These are phyloP conservation scores for Xylariaceae sp. DNA, from an alignment of 2,329 filamentous ascomycete species.

Conservation along the genomic window DNA sequence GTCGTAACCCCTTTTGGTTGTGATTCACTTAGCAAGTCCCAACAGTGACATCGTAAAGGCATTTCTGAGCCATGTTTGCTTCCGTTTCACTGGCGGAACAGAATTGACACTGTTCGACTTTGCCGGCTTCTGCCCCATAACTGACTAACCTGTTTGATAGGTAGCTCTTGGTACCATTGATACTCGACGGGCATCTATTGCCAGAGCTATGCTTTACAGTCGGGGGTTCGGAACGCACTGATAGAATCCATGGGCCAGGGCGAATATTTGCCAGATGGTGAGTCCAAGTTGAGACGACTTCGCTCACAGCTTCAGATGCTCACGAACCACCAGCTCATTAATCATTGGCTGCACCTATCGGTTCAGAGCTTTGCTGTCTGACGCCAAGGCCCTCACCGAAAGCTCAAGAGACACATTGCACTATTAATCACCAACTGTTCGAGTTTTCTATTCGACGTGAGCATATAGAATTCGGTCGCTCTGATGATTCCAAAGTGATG, in stretches of 20 bases:
- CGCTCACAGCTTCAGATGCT: neutral
- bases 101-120: neutral
- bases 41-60: slow-evolving; percentile 55
- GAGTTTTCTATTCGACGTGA: too few species aligned
- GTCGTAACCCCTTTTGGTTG: slow-evolving; percentile 42
- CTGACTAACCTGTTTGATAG: neutral
- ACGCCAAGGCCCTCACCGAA: neutral
- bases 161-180: neutral
- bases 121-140: neutral
- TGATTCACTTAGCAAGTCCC: slow-evolving; percentile 27
- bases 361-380: neutral
- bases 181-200: neutral
- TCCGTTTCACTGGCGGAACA: neutral
- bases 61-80: slow-evolving; percentile 53
- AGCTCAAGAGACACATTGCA: too few species aligned
- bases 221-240: neutral
- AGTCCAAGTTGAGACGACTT: neutral
- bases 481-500: too few species aligned
- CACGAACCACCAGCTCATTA: neutral
- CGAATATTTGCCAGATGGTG: neutral
- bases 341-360: neutral
- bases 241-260: neutral
- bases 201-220: neutral
- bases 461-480: too few species aligned
- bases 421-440: too few species aligned